phyloP scores from a whole-genome alignment of 1,284 basidiomycete species.

The Tremellales sp. region DNA sequence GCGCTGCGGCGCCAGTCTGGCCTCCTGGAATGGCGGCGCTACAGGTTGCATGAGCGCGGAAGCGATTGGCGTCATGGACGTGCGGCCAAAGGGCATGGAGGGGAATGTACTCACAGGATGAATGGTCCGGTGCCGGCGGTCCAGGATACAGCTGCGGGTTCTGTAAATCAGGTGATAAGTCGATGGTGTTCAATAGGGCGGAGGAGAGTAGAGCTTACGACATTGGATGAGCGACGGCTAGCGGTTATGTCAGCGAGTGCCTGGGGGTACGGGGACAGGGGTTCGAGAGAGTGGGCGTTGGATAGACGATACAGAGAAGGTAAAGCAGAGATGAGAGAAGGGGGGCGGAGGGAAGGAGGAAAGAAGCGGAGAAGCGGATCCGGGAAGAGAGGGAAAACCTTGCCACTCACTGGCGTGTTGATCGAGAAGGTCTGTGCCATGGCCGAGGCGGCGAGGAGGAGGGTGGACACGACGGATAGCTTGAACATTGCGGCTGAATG shows the following conservation, averaged over 20 bases:
- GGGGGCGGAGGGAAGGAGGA: neutral
- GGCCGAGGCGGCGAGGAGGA: slow-evolving; percentile 29
- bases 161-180: slow-evolving; percentile 15
- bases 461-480: slow-evolving; percentile 5
- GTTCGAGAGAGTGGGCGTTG: neutral
- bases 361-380: neutral
- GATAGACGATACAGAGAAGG: neutral
- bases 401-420: slow-evolving; percentile 39
- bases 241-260: slow-evolving; percentile 9
- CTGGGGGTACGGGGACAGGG: too few relatives aligned
- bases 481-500: slow-evolving; percentile 20
- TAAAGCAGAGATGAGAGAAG: neutral
- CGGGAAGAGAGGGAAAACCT: neutral
- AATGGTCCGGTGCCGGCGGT: slow-evolving; percentile 34
- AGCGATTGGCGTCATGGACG: neutral
- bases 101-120: slow-evolving; percentile 42
- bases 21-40: slow-evolving; percentile 42
- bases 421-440: slow-evolving; percentile 32
- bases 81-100: neutral
- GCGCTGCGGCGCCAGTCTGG: slow-evolving; percentile 28
- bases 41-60: neutral
- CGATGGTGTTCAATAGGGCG: neutral
- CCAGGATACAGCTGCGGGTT: slow-evolving; percentile 34
- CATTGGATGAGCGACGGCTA: slow-evolving; percentile 39
- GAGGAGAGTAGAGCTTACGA: slow-evolving; percentile 27